These are phyloP conservation scores for Fagus crenata DNA, from an alignment of 306 rosid genomes.

Conservation along the genomic window DNA sequence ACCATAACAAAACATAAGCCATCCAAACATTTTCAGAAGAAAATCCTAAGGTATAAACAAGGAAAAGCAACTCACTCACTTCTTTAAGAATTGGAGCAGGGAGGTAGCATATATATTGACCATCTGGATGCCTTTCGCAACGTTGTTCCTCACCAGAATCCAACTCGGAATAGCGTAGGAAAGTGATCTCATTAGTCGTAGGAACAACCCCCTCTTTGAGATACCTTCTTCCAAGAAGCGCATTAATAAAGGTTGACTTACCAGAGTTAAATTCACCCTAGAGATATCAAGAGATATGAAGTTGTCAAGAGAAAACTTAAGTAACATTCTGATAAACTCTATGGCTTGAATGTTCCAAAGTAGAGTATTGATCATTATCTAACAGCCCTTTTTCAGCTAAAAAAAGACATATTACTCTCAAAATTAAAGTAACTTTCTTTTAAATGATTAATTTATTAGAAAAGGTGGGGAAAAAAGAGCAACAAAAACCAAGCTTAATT, in stretches of 20 bases:
- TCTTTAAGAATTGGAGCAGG: constrained; percentile 94
- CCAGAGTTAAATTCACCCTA: constrained; percentile 99
- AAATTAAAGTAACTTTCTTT: neutral
- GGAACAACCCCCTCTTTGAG: constrained; percentile 97
- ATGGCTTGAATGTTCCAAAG: neutral
- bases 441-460: neutral
- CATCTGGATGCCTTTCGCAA: constrained; percentile 91
- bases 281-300: constrained; percentile 23
- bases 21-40: neutral
- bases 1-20: constrained; percentile 18
- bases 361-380: neutral
- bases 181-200: constrained; percentile 94
- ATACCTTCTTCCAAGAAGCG: constrained; percentile 91
- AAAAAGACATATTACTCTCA: neutral
- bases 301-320: constrained; percentile 26
- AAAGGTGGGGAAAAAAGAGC: neutral
- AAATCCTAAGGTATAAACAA: neutral
- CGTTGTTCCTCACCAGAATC: constrained; percentile 51
- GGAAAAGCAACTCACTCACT: constrained; percentile 45
- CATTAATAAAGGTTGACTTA: constrained; percentile 93
- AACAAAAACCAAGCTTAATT: neutral
- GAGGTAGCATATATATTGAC: constrained; percentile 86
- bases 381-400: neutral
- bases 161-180: constrained; percentile 62
- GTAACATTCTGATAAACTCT: constrained; percentile 26